These are phyloP conservation scores for Microbotryomycetes sp. DNA, from an alignment of 1,284 basidiomycete genomes.

Conservation along the genomic window DNA sequence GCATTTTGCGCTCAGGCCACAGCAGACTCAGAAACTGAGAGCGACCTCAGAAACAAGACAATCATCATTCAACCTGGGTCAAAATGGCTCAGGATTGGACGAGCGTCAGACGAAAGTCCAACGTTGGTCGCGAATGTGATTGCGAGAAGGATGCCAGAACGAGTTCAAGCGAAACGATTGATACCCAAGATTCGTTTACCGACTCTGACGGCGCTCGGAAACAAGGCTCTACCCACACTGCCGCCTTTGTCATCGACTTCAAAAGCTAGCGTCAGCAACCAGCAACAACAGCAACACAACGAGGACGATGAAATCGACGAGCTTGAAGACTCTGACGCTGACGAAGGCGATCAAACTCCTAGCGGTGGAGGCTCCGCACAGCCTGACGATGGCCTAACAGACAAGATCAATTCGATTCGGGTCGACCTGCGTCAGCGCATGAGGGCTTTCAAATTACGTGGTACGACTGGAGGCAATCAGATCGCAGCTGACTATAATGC, in stretches of 20 bases:
- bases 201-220: background rate
- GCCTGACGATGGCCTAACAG: slow-evolving; percentile 12
- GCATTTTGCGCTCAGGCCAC: background rate
- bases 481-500: slow-evolving; percentile 56
- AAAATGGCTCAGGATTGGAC: slow-evolving; percentile 74
- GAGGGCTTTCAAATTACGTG: slow-evolving; percentile 78
- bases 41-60: slow-evolving; percentile 38
- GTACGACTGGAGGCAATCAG: slow-evolving; percentile 66
- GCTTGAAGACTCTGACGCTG: background rate
- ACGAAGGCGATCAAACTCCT: background rate
- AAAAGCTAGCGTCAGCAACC: no score
- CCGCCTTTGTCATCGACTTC: no score
- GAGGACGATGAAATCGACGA: background rate
- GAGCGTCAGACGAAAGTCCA: slow-evolving; percentile 80
- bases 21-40: background rate
- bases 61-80: slow-evolving; percentile 94
- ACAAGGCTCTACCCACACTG: background rate
- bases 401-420: slow-evolving; percentile 62
- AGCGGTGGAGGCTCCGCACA: background rate
- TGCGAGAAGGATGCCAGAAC: slow-evolving; percentile 46
- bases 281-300: no score
- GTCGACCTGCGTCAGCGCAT: slow-evolving; percentile 72
- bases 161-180: background rate
- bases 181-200: background rate
- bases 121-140: slow-evolving; percentile 67